phyloP scores from a whole-genome alignment of 495 filamentous ascomycete genomes.

The Amorphotheca resinae region DNA sequence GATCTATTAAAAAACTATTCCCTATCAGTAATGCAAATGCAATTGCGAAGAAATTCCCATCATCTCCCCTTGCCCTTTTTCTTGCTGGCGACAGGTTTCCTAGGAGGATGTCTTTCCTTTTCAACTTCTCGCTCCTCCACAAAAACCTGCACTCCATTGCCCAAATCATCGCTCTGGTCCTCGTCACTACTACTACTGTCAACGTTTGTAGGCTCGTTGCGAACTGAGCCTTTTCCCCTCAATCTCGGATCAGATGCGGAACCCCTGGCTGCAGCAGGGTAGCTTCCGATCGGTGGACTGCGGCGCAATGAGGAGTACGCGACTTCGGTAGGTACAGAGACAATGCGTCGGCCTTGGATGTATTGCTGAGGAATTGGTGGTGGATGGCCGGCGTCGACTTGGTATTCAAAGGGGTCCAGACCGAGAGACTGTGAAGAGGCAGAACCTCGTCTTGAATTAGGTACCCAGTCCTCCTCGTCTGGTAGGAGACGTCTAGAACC shows the following conservation, averaged over 20 bases:
- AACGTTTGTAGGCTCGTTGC: conserved; percentile 15
- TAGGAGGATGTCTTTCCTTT: conserved; percentile 6
- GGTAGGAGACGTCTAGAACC: conserved; percentile 17
- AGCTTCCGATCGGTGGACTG: conserved; percentile 14
- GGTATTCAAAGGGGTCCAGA: conserved; percentile 21
- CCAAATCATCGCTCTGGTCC: conserved; percentile 22
- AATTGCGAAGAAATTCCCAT: background rate
- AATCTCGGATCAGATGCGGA: conserved; percentile 16
- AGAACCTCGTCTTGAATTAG: conserved; percentile 17
- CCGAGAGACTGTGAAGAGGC: conserved; percentile 8
- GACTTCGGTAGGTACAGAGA: conserved; percentile 21
- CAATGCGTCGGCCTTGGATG: conserved; percentile 12
- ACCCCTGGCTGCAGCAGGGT: conserved; percentile 13
- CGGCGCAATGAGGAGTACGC: conserved; percentile 17
- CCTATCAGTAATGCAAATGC: background rate
- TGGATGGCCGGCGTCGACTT: conserved; percentile 14
- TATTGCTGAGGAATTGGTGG: conserved; percentile 18
- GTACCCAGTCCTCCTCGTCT: conserved; percentile 19
- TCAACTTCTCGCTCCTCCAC: conserved; percentile 12
- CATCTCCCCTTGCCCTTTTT: conserved; percentile 10
- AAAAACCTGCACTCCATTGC: conserved; percentile 26
- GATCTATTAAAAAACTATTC: conserved; percentile 9
- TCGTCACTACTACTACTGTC: conserved; percentile 11
- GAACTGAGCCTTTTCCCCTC: conserved; percentile 5
- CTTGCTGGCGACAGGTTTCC: conserved; percentile 12